phyloP scores from a whole-genome alignment of 1,139 yeast genomes.

The Groenewaldozyma auringiensis region DNA sequence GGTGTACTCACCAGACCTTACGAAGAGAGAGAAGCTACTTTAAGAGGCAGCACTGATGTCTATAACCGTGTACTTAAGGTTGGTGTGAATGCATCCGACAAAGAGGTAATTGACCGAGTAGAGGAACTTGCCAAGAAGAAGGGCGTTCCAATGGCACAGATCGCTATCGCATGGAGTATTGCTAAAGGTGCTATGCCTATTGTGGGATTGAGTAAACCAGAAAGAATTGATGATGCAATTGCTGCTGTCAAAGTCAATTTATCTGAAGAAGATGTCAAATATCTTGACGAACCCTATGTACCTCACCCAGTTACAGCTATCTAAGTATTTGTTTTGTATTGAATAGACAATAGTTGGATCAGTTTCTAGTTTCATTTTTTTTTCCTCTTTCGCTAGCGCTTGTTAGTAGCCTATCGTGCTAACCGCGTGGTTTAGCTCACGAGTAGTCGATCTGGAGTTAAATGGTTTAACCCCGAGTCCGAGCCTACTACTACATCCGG shows the following conservation, averaged over 20 bases:
- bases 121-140: constrained; percentile 44
- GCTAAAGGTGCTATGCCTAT: constrained; percentile 46
- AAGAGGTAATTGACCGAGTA: constrained; percentile 41
- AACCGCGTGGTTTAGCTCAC: too few species aligned
- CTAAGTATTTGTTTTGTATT: too few species aligned
- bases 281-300: constrained; percentile 44
- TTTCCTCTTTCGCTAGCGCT: too few species aligned
- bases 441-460: too few species aligned
- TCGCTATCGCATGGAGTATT: constrained; percentile 50
- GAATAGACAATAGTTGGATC: too few species aligned
- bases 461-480: too few species aligned
- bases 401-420: too few species aligned
- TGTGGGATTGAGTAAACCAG: constrained; percentile 45
- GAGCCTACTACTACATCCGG: too few species aligned
- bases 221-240: constrained; percentile 49
- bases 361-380: too few species aligned
- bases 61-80: constrained; percentile 17
- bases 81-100: constrained; percentile 7
- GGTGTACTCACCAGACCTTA: constrained; percentile 44
- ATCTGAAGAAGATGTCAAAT: constrained; percentile 39
- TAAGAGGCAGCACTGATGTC: constrained; percentile 4
- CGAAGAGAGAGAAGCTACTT: constrained; percentile 6
- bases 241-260: constrained; percentile 39
- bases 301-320: too few species aligned
- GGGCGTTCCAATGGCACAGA: constrained; percentile 43